A percentile compares a stretch with the other conserved stretches of the same genome.
Evolutionary conservation across 257 asterid genomes (phyloP).

Genomic region (Handroanthus guayacan): DNA sequence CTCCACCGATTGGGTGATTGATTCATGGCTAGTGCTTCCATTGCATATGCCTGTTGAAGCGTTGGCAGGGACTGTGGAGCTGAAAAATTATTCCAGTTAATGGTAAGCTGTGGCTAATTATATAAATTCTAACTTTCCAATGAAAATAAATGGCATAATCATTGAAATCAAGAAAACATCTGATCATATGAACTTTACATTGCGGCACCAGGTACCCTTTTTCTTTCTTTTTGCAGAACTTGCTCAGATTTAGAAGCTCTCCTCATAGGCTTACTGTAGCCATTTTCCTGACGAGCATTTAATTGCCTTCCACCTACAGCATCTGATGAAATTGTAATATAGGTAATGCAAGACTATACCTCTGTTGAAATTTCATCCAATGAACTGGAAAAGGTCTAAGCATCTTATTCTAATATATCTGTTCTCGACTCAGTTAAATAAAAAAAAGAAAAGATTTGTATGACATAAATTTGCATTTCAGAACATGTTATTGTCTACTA

Average conservation of each 20-base stretch:
- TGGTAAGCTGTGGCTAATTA: conserved; percentile 24
- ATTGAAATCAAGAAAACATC: conserved; percentile 7
- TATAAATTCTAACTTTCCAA: neutral
- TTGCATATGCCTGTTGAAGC: conserved; percentile 22
- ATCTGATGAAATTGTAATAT: conserved; percentile 37
- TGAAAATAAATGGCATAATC: neutral
- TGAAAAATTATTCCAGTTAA: conserved; percentile 28
- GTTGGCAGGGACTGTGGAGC: conserved; percentile 36
- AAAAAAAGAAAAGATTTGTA: neutral
- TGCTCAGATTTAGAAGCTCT: conserved; percentile 43
- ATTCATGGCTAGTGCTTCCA: conserved; percentile 40
- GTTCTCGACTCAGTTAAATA: neutral
- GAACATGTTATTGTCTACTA: neutral
- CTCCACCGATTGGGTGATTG: conserved; percentile 29
- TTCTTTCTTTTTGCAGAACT: conserved; percentile 36
- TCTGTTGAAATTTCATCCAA: neutral
- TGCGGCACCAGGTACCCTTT: conserved; percentile 25
- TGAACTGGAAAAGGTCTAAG: neutral
- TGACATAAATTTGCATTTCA: neutral
- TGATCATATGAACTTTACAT: conserved; percentile 37
- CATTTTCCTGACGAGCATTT: conserved; percentile 41
- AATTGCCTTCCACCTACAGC: conserved; percentile 44
- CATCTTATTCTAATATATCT: neutral
- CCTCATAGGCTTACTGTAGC: conserved; percentile 33
- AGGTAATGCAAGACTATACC: conserved; percentile 12